Conservation (phyloP, 768 basidiomycete genomes). For the Agrocybe pediades region DNA sequence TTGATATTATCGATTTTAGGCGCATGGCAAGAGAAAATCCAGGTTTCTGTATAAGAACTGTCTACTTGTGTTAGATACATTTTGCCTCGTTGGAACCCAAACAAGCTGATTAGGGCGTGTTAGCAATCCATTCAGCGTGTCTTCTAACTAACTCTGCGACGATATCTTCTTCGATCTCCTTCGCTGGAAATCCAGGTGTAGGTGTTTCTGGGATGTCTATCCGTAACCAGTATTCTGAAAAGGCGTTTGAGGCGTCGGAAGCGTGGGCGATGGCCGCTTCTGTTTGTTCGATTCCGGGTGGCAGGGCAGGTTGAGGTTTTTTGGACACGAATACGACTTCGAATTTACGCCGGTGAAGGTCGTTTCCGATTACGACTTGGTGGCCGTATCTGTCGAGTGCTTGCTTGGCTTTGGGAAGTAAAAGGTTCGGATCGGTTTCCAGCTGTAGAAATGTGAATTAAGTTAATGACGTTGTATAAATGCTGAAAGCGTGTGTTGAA, state of each 20-base stretch:
- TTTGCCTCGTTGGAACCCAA: no score
- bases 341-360: conserved; percentile 86
- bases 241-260: conserved; percentile 25
- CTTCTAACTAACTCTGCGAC: conserved; percentile 71
- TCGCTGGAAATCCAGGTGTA: conserved; percentile 37
- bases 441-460: conserved; percentile 67
- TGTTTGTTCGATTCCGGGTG: conserved; percentile 13
- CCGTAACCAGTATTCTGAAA: conserved; percentile 64
- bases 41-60: no score
- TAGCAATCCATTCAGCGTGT: conserved; percentile 71
- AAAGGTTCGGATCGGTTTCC: conserved; percentile 82
- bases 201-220: conserved; percentile 46
- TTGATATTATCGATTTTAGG: no score
- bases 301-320: conserved; percentile 24
- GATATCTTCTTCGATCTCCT: conserved; percentile 95
- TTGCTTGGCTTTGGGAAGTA: conserved; percentile 87
- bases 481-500: not conserved
- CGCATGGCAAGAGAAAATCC: no score
- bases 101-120: conserved; percentile 7
- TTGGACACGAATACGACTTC: conserved; percentile 91
- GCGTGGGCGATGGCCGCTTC: conserved; percentile 4
- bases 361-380: conserved; percentile 96
- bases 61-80: no score
- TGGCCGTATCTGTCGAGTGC: conserved; percentile 95
- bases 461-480: not conserved